Evolutionary conservation across 78 protist species (phyloP).

Genomic region (Protostelium mycophagum): DNA sequence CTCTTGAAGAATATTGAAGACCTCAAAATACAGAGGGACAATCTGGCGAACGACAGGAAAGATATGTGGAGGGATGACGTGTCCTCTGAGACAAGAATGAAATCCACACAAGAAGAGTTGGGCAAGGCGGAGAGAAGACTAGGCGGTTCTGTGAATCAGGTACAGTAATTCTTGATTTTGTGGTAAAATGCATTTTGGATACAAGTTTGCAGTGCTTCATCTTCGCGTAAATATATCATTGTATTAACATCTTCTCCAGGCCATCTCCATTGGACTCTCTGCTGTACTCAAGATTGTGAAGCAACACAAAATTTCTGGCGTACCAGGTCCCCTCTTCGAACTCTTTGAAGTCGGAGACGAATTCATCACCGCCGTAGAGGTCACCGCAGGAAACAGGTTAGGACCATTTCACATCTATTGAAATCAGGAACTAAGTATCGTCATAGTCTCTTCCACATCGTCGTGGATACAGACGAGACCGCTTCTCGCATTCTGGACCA

Average conservation of each 20-base stretch:
- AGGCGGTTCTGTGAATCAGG: slow-evolving; percentile 6
- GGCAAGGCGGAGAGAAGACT: slow-evolving; percentile 17
- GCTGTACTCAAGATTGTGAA: slow-evolving; percentile 11
- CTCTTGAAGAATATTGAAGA: not conserved
- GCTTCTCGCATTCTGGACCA: slow-evolving; percentile 38
- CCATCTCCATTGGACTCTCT: slow-evolving; percentile 11
- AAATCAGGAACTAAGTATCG: not conserved
- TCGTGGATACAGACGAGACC: slow-evolving; percentile 86
- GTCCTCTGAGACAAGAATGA: not conserved
- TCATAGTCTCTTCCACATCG: slow-evolving; percentile 84
- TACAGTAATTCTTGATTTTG: no score
- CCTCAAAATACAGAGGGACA: not conserved
- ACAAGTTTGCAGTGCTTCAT: no score
- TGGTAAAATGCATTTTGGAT: no score
- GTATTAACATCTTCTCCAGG: no score
- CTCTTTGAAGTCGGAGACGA: slow-evolving; percentile 63
- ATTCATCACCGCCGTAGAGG: slow-evolving; percentile 81
- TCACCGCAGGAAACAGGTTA: slow-evolving; percentile 67
- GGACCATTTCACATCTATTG: not conserved
- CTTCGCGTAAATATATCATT: no score
- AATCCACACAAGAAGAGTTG: not conserved
- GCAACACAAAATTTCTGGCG: slow-evolving; percentile 50
- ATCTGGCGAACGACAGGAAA: slow-evolving; percentile 3
- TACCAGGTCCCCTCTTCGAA: slow-evolving; percentile 91
- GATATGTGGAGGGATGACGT: not conserved